Base-by-base conservation (phyloP, 176 grass and related monocot species). In the Avena eriantha region DNA sequence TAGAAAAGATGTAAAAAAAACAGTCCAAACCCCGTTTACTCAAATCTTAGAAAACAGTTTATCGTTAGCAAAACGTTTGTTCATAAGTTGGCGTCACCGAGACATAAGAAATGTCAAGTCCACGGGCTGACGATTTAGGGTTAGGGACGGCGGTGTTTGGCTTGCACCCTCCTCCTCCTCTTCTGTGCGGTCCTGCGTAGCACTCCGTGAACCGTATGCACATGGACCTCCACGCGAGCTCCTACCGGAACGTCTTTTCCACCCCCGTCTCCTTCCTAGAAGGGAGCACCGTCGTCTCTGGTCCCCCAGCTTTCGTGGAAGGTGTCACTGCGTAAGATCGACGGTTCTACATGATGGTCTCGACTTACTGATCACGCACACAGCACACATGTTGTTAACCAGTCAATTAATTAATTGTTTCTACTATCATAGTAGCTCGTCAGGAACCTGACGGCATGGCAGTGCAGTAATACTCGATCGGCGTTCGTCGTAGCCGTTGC, bases 71-170 rank as follows among this genome's bases (percentile, higher is more conserved):
- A 9, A 46, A 46, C 45, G 45, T 45, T 9, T 45, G 6, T 8
- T 45, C 7, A 45, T 45, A 45, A 1, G 43, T 7, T 45, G 43
- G 8, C 7, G 1, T 10, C 53, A 18, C 19, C 6, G 21, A 56
- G 54, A 56, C 18, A 56, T 19, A 21, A 54, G 51, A 54, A 54
- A 47, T 11, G 39, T 47, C 63, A 6, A 14, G 26, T 66, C 63
- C 63, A 82, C 19, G 33, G 70, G 77, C 78, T 78, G 86, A 88
- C 90, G 82, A n/a, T n/a, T n/a, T n/a, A n/a, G n/a, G n/a, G 73
- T 69, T 85, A 53, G 45, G 72, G 78, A 39, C 41, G 17, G 61
- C 55, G 39, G 39, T 41, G 82, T 82, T 77, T 82, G 82, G 90
- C 56, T 65, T 70, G 48, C 36, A 64, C 48, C 11, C 12, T 35